Evolutionary conservation across 768 basidiomycete species (phyloP), one percentile per base, ranked within the genome.

Genomic region (Obba rivulosa): DNA sequence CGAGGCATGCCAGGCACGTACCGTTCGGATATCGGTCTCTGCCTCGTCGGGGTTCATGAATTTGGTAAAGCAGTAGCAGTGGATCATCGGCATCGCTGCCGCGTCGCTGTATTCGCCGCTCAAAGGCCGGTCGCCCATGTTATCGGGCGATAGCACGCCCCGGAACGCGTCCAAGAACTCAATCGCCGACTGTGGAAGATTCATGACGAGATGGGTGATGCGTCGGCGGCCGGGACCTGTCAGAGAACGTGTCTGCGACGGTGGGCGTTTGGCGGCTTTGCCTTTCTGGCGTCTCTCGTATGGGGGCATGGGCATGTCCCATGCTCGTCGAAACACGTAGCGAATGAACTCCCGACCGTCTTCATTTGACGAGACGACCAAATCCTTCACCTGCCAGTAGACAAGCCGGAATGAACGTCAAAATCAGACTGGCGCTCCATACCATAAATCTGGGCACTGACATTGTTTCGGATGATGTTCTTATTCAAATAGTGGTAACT

Each of bases 21-120:
- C 95, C 78, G 83, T 66, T 50, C 74, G 76, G 60, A 98, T 92
- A 65, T 99, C 94, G 45, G 55, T 65, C 62, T 84, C 76, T 3
- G 92, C 92, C 43, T 69, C 73, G 17, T 76, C 76, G 34, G 64
- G 67, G 35, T 90, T 90, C 18, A 83, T 56, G 65, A 93, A 91
- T 46, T 90, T 81, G 23, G 93, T 92, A 68, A 99, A 99, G 69
- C 94, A 97, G 65, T 99, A 85, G 55, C 91, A 94, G 62, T 99
- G 96, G 14, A 99, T 75, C 76, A 91, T 80, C 2, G 96, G 95
- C 84, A 95, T 83, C 49, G 62, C 51, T 2, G 62, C 61, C 43
- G 56, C 31, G 45, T 41, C 50, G 18, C 45, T 39, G 56, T 69
- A 70, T 53, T 74, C 67, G 4, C 70, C 69, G 63, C 78, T 77